phyloP scores from a whole-genome alignment of 176 grass and related monocot genomes.

The Coix lacrymajobi region DNA sequence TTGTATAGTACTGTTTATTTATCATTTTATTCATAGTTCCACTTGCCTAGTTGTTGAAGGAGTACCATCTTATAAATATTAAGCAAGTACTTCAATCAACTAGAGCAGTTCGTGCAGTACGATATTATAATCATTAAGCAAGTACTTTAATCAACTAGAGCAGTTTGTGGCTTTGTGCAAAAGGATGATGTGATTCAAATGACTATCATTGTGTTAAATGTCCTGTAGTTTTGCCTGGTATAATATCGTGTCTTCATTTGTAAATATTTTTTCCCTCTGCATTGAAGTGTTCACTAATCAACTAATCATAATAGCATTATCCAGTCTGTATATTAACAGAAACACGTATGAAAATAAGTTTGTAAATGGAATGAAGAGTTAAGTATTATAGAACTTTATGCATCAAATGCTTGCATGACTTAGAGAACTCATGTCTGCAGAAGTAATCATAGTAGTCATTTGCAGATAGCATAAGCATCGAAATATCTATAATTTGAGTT shows the following conservation, averaged over 20 bases:
- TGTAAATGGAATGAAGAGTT: not conserved
- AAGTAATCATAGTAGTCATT: not conserved
- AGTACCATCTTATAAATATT: not conserved
- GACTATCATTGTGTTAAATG: not conserved
- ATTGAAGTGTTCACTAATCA: not conserved
- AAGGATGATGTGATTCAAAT: not conserved
- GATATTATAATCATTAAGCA: not conserved
- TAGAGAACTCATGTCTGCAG: not conserved
- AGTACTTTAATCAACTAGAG: not conserved
- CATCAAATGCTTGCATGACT: not conserved
- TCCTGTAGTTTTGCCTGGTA: not conserved
- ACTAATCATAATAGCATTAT: not conserved
- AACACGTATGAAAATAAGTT: not conserved
- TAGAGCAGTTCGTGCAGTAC: not conserved
- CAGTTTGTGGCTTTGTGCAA: not conserved
- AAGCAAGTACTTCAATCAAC: not conserved
- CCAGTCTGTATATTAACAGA: not conserved
- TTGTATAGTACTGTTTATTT: not conserved
- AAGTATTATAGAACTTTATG: not conserved
- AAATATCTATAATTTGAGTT: not conserved
- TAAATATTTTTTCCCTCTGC: not conserved
- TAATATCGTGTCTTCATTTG: not conserved
- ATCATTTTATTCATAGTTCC: not conserved
- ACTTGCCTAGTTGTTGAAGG: not conserved
- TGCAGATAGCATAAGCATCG: not conserved